Base-by-base conservation (phyloP, 2,329 filamentous ascomycete genomes). In the Huntiella abstrusa region DNA sequence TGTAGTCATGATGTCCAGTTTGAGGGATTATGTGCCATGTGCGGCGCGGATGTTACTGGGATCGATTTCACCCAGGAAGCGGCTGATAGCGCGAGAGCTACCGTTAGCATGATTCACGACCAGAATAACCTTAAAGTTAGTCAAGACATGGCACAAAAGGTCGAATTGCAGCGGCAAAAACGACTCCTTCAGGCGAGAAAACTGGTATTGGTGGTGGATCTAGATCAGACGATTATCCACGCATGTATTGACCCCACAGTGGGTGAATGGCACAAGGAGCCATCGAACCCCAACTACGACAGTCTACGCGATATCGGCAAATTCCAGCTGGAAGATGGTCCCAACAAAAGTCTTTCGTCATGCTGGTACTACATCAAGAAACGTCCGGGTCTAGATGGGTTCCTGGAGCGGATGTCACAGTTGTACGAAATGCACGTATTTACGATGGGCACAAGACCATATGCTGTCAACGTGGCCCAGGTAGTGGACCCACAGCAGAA, bases 311-410 rank as follows among this genome's bases (percentile, higher is more conserved):
- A 94, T 51, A 87, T 98, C 35, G 71, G 75, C 55, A 75, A 77
- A 51, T 98, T 98, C 58, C 84, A 95, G 64, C 73, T 98, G 36
- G 72, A 79, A 38, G 88, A 98, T 52, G 86, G 95, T 55, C 81
- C 79, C 1, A 80, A 80, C 2, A 73, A 77, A 17, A 80, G 80
- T 51, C 65, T 73, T 2, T 70, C 74, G 41, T 79, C 78, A n/a
- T 88, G 81, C 58, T 94, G 82, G 73, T 98, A 98, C 62, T 98
- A 96, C 62, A 93, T 98, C 67, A 98, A 98, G 66, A 77, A 94
- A 64, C 83, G 91, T 33, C 91, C 91, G 0, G 86, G 87, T 2
- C 65, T 96, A 43, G 69, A 76, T 51, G 73, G 80, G 37, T 98
- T 98, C 57, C 68, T 98, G 42, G 69, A 82, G 49, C 73, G 75